Evolutionary conservation across 495 filamentous ascomycete species (phyloP).

Genomic region (Pyrenula massariospora): DNA sequence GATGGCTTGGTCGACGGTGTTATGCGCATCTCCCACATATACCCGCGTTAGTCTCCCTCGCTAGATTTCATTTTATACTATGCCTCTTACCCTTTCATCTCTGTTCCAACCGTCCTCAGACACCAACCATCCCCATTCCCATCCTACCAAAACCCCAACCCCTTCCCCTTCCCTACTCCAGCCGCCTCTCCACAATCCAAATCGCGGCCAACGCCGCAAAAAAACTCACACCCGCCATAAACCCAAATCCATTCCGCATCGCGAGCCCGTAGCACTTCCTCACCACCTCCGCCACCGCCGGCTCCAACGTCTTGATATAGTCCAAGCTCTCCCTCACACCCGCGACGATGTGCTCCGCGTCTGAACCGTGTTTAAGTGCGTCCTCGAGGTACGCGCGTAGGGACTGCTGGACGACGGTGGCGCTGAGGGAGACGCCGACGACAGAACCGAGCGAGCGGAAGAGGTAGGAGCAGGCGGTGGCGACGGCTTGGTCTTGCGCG

Average conservation of each 20-base stretch:
- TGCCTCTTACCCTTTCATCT: too few species aligned
- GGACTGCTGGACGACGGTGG: slow-evolving; percentile 63
- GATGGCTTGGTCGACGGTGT: too few species aligned
- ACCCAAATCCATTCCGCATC: slow-evolving; percentile 33
- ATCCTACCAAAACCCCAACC: too few species aligned
- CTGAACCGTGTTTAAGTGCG: slow-evolving; percentile 39
- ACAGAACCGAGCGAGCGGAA: slow-evolving; percentile 78
- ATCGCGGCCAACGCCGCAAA: slow-evolving; percentile 33
- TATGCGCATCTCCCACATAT: too few species aligned
- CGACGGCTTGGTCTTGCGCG: slow-evolving; percentile 60
- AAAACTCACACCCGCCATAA: slow-evolving; percentile 29
- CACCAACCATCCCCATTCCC: too few species aligned
- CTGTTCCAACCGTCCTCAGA: too few species aligned
- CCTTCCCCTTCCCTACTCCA: too few species aligned
- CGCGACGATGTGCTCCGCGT: slow-evolving; percentile 59
- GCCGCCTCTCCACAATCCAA: slow-evolving; percentile 30
- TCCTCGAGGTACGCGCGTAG: slow-evolving; percentile 46
- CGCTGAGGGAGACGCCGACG: slow-evolving; percentile 56
- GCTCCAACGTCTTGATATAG: slow-evolving; percentile 57
- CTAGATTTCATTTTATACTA: too few species aligned
- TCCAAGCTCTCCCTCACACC: slow-evolving; percentile 63
- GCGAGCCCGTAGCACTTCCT: slow-evolving; percentile 53
- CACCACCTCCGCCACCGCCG: slow-evolving; percentile 48
- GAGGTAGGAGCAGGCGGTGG: slow-evolving; percentile 75
- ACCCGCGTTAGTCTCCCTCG: too few species aligned